Conservation (phyloP, 2,329 filamentous ascomycete genomes). For the Ceratocystis lukuohia region DNA sequence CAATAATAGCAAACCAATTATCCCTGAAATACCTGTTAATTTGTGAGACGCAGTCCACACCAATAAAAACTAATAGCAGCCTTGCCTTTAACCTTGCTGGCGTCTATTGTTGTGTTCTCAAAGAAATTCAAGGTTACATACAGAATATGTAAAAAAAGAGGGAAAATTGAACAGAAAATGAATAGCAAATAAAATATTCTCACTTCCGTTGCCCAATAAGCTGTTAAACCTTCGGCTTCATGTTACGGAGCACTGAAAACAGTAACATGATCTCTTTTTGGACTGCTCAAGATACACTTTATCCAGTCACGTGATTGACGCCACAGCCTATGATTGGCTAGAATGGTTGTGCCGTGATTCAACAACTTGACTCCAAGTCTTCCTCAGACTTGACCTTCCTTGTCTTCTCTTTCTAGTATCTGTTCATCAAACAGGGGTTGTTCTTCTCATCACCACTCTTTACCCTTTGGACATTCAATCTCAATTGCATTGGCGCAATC, state of each 20-base stretch:
- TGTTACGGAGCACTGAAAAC: background rate
- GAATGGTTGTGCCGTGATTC: slow-evolving; percentile 10
- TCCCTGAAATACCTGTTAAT: too few relatives aligned
- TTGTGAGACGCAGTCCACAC: too few relatives aligned
- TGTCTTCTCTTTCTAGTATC: slow-evolving; percentile 7
- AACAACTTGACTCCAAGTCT: slow-evolving; percentile 11
- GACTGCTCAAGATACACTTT: background rate
- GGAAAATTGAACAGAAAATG: too few relatives aligned
- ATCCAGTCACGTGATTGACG: background rate
- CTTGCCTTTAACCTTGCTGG: too few relatives aligned
- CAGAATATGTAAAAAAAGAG: too few relatives aligned
- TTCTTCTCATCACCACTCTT: slow-evolving; percentile 8
- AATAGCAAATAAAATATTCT: too few relatives aligned
- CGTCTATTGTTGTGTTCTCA: too few relatives aligned
- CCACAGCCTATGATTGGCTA: slow-evolving; percentile 4
- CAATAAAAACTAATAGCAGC: too few relatives aligned
- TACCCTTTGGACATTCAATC: background rate
- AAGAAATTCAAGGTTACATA: too few relatives aligned
- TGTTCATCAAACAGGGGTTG: slow-evolving; percentile 16
- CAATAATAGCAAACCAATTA: too few relatives aligned
- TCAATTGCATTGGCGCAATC: slow-evolving; percentile 16
- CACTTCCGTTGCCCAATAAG: background rate
- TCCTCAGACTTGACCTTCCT: slow-evolving; percentile 1
- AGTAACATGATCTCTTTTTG: slow-evolving; percentile 1
- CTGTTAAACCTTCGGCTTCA: background rate